Evolutionary conservation across 208 protist species (phyloP).

Genomic region (Phytomonas francai): DNA sequence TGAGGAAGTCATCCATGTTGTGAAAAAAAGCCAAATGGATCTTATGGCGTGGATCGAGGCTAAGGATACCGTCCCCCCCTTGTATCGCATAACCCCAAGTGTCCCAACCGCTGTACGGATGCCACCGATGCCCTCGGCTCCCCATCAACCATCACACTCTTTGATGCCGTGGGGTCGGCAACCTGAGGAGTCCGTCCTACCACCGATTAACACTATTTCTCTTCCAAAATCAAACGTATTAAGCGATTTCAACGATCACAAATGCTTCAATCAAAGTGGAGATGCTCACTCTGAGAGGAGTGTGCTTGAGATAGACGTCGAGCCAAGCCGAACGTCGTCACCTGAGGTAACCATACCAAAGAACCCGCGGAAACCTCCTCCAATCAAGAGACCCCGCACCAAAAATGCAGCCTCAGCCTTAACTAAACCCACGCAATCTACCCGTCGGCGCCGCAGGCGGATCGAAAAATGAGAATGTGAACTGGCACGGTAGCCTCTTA

Average conservation of each 20-base stretch:
- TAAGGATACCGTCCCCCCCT: not conserved
- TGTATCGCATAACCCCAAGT: not conserved
- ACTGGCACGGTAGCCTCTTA: not conserved
- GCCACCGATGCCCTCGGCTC: not conserved
- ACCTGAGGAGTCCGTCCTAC: not conserved
- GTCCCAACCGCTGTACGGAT: not conserved
- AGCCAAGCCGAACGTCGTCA: not conserved
- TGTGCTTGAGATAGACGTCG: not conserved
- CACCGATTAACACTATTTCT: not conserved
- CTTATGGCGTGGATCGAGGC: not conserved
- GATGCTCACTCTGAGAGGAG: not conserved
- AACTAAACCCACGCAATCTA: not conserved
- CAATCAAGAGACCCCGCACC: not conserved
- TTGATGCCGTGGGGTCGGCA: not conserved
- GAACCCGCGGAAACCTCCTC: not conserved
- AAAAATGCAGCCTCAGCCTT: not conserved
- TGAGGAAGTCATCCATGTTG: conserved; percentile 24
- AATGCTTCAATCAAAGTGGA: not conserved
- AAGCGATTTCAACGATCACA: not conserved
- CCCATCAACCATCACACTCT: not conserved
- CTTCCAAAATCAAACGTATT: not conserved
- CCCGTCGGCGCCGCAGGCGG: not conserved
- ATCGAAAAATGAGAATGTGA: not conserved
- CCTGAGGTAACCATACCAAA: not conserved
- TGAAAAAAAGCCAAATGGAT: conserved; percentile 11